Percentiles rank a stretch among this genome's conserved stretches.
Conservation (phyloP, 176 grass and related monocot genomes). For the barley (Hordeum vulgare) region DNA sequence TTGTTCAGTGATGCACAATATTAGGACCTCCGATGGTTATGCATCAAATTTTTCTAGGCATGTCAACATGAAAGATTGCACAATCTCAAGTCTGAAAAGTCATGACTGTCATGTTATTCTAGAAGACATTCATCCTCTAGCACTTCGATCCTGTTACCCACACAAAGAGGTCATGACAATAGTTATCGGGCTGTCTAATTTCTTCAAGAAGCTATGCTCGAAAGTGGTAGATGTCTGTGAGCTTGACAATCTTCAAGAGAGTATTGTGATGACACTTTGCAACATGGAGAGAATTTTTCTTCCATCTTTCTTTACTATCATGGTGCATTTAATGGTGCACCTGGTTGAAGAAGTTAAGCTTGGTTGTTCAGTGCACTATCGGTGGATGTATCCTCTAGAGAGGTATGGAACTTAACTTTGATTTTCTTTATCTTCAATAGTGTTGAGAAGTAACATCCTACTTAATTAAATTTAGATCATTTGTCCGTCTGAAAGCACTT, state of each 20-base stretch:
- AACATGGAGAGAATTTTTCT: constrained; percentile 16
- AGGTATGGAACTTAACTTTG: background rate
- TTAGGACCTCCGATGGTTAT: background rate
- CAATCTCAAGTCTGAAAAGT: constrained; percentile 6
- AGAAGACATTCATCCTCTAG: constrained; percentile 14
- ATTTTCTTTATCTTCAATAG: background rate
- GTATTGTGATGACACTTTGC: constrained; percentile 12
- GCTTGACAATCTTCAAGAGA: background rate
- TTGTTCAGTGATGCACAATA: background rate
- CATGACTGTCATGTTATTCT: constrained; percentile 29
- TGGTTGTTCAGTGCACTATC: constrained; percentile 7
- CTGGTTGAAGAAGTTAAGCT: constrained; percentile 16
- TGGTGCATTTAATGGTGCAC: background rate
- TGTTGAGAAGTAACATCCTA: background rate
- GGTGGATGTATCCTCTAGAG: constrained; percentile 32
- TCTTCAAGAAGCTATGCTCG: no score
- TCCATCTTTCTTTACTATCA: constrained; percentile 20
- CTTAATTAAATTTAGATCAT: background rate
- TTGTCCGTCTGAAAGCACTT: background rate
- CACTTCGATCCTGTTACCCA: background rate
- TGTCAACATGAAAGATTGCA: constrained; percentile 9
- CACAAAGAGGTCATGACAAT: background rate
- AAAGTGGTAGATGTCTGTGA: background rate
- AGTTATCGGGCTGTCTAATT: no score
- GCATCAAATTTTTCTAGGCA: background rate